Evolutionary conservation across 2,329 filamentous ascomycete species (phyloP).

Genomic region (Cercospora canescens): DNA sequence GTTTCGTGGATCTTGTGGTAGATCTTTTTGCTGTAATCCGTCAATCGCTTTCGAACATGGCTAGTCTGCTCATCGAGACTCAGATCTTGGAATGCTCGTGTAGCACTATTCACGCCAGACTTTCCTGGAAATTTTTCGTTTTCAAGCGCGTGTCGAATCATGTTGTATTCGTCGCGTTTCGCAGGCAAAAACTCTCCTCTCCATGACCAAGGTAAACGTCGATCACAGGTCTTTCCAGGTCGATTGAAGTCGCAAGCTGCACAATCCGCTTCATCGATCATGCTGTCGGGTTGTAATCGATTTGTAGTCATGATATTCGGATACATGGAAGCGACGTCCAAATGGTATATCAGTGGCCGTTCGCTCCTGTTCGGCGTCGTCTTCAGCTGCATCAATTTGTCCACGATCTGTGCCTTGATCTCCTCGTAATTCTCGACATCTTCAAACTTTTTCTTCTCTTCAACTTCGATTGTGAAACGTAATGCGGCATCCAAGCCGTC

Average conservation of each 20-base stretch:
- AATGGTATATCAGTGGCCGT: conserved; percentile 89
- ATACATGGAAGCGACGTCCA: conserved; percentile 99
- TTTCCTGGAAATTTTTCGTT: conserved; percentile 91
- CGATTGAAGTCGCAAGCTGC: conserved; percentile 98
- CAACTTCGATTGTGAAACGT: conserved; percentile 68
- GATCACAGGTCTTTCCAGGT: conserved; percentile 94
- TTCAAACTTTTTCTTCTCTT: conserved; percentile 55
- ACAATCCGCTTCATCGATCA: conserved; percentile 95
- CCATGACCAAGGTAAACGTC: conserved; percentile 95
- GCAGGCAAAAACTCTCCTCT: conserved; percentile 95
- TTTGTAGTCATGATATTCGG: conserved; percentile 99
- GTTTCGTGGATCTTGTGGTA: conserved; percentile 99
- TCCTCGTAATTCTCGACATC: conserved; percentile 54
- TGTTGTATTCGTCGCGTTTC: conserved; percentile 98
- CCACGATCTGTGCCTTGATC: conserved; percentile 77
- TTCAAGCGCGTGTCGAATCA: conserved; percentile 89
- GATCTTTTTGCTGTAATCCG: conserved; percentile 95
- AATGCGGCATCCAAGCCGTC: conserved; percentile 84
- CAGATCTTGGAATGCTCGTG: conserved; percentile 78
- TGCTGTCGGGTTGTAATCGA: conserved; percentile 94
- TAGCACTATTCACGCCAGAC: conserved; percentile 63
- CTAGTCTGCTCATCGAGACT: conserved; percentile 76
- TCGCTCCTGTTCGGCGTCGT: conserved; percentile 82
- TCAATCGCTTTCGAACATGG: conserved; percentile 81
- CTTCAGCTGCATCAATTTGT: conserved; percentile 70